Percentiles rank a stretch among this genome's conserved stretches.
Evolutionary conservation across 495 filamentous ascomycete species (phyloP).

Genomic region (Tetracladium setigerum): DNA sequence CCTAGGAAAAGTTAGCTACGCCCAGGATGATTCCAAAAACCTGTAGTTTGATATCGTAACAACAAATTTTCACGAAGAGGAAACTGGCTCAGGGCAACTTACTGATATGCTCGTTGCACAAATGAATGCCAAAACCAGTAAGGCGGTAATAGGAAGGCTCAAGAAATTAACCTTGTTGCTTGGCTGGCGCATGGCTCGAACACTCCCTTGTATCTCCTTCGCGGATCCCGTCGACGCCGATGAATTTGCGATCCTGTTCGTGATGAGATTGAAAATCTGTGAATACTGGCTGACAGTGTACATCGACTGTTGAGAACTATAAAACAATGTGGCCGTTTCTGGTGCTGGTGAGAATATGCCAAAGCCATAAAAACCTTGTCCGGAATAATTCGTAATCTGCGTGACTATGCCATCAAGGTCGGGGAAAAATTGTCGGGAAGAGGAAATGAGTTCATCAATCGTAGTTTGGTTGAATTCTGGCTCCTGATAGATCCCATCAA

Average conservation of each 20-base stretch:
- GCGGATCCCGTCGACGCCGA: not conserved
- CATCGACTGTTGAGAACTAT: too few species aligned
- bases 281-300: too few species aligned
- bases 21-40: too few species aligned
- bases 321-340: conserved; percentile 6
- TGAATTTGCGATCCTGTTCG: conserved; percentile 12
- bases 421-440: conserved; percentile 5
- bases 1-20: too few species aligned
- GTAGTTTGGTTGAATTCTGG: too few species aligned
- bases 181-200: not conserved
- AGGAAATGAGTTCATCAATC: too few species aligned
- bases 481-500: too few species aligned
- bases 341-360: conserved; percentile 12
- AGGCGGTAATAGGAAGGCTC: conserved; percentile 8
- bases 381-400: conserved; percentile 1
- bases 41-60: too few species aligned
- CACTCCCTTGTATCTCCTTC: too few species aligned
- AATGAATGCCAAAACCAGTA: conserved; percentile 12
- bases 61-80: too few species aligned
- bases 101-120: conserved; percentile 7
- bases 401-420: not conserved
- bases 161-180: conserved; percentile 5
- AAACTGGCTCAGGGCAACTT: too few species aligned
- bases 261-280: conserved; percentile 14
- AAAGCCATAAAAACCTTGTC: not conserved